Evolutionary conservation across 1,284 basidiomycete genomes (phyloP), one percentile per base, ranked within the genome.

Genomic region (Trametes hirsuta): DNA sequence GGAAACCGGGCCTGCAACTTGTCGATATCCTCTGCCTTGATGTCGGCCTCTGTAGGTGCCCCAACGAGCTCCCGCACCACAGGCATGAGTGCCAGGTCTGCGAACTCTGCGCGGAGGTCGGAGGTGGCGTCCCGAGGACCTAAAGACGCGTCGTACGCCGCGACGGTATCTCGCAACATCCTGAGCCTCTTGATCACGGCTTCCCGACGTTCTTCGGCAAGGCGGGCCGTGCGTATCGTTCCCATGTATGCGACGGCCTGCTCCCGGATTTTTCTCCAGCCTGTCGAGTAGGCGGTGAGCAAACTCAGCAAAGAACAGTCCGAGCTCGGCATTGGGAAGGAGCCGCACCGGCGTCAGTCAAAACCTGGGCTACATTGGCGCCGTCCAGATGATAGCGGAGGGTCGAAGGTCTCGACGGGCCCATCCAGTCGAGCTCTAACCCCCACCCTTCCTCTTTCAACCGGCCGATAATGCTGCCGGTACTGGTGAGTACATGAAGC

Each of bases 21-120:
- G 14, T 34, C 25, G 18, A 54, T 35, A 10, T n/a, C 21, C 2
- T 50, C 53, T 9, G 47, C 30, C 10, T 45, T 30, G 37, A 55
- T 34, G 10, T 39, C 41, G 6, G 21, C 30, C 4, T 25, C 22
- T 1, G 24, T 9, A 12, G 39, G 51, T 18, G 47, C 40, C 18
- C 45, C 50, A 12, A 55, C 14, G 4, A 55, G n/a, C 12, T 55
- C 25, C 15, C 54, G 37, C 14, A 55, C 40, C 2, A 11, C 6
- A 10, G 54, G 46, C 54, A 48, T 34, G 24, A 48, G 36, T 18
- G 47, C 54, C 8, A 55, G 21, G 37, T 55, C 54, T 4, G 40
- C 46, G 34, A 55, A 55, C 15, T 36, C 30, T 1, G 54, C 46
- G 4, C 39, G 39, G 12, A 55, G 39, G 46, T 55, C 54, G 4